These are phyloP conservation scores for Syzygium aromaticum DNA, from an alignment of 345 rosid genomes.

Conservation along the genomic window DNA sequence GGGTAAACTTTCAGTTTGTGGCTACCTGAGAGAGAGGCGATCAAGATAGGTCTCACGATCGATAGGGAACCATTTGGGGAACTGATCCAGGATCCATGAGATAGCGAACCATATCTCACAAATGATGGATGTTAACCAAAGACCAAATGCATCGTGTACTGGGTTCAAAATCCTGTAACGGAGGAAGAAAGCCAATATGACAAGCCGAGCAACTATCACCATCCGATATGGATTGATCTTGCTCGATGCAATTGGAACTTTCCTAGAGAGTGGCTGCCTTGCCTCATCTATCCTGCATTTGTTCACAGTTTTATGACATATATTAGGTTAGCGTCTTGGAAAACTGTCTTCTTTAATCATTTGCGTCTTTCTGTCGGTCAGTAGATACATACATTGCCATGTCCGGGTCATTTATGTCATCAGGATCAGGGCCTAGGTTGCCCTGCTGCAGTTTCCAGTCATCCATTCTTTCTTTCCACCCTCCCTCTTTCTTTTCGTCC, in stretches of 20 bases:
- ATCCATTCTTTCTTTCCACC: slow-evolving; percentile 91
- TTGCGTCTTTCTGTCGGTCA: background rate
- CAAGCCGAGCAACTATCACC: slow-evolving; percentile 88
- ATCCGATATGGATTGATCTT: slow-evolving; percentile 89
- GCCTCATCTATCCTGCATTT: slow-evolving; percentile 81
- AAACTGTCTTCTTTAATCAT: background rate
- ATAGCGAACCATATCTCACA: slow-evolving; percentile 97
- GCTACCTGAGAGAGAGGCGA: slow-evolving; percentile 24
- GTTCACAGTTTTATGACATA: background rate
- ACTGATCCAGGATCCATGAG: slow-evolving; percentile 98
- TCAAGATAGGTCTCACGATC: slow-evolving; percentile 94
- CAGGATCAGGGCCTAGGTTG: slow-evolving; percentile 66
- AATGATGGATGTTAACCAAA: slow-evolving; percentile 85
- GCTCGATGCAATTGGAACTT: slow-evolving; percentile 93
- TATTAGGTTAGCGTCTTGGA: background rate
- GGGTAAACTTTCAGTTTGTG: background rate
- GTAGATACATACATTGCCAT: slow-evolving; percentile 43
- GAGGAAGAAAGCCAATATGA: slow-evolving; percentile 67
- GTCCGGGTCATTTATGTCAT: slow-evolving; percentile 58
- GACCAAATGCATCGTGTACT: slow-evolving; percentile 75
- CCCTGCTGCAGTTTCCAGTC: slow-evolving; percentile 92
- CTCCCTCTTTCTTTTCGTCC: slow-evolving; percentile 82
- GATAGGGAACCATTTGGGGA: slow-evolving; percentile 91
- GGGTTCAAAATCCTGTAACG: slow-evolving; percentile 86
- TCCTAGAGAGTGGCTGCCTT: slow-evolving; percentile 85